Evolutionary conservation across 1,284 basidiomycete genomes (phyloP).

Genomic region (Omphalotus olearius): DNA sequence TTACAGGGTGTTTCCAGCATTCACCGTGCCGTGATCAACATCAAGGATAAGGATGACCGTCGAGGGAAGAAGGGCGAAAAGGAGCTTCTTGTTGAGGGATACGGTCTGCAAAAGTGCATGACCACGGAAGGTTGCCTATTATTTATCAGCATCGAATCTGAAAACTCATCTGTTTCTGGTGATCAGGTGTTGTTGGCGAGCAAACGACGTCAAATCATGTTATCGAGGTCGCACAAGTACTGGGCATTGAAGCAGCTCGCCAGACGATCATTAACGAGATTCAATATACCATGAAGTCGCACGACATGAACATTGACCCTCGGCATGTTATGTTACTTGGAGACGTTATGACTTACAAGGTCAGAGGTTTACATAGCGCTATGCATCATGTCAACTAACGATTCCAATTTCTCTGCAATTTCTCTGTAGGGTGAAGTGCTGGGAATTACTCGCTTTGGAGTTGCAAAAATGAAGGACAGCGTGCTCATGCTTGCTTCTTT

Average conservation of each 20-base stretch:
- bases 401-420: neutral
- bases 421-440: slow-evolving; percentile 83
- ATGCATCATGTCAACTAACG: neutral
- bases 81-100: slow-evolving; percentile 91
- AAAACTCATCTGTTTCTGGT: neutral
- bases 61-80: slow-evolving; percentile 80
- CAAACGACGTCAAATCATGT: slow-evolving; percentile 96
- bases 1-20: slow-evolving; percentile 78
- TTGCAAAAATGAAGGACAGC: slow-evolving; percentile 99
- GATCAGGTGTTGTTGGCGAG: slow-evolving; percentile 83
- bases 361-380: slow-evolving; percentile 23
- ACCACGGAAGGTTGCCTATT: slow-evolving; percentile 78
- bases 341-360: slow-evolving; percentile 99
- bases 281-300: slow-evolving; percentile 94
- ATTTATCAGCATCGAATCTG: neutral
- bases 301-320: slow-evolving; percentile 99
- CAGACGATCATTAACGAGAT: slow-evolving; percentile 97
- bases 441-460: slow-evolving; percentile 98
- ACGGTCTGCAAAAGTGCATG: slow-evolving; percentile 98
- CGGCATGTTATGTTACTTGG: slow-evolving; percentile 98
- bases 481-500: slow-evolving; percentile 99
- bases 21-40: slow-evolving; percentile 89
- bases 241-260: slow-evolving; percentile 97
- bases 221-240: slow-evolving; percentile 91
- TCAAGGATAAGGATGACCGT: slow-evolving; percentile 77